phyloP scores from a whole-genome alignment of 1,139 yeast genomes.

The Debaryomyces sp. region DNA sequence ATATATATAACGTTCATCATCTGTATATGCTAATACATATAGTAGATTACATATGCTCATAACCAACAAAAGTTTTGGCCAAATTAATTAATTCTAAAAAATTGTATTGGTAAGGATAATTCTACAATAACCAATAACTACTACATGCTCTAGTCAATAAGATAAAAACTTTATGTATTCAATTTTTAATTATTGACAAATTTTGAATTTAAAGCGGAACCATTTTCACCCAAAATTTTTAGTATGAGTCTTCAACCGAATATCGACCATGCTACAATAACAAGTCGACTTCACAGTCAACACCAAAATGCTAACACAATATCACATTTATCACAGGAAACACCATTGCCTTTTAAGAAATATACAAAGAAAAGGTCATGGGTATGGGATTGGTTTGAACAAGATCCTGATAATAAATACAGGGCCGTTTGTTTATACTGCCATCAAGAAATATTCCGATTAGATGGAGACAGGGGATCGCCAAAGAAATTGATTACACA shows the following conservation, averaged over 20 bases:
- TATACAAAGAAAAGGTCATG: slow-evolving; percentile 20
- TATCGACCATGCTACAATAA: slow-evolving; percentile 11
- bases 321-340: slow-evolving; percentile 16
- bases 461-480: slow-evolving; percentile 20
- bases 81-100: slow-evolving; percentile 1
- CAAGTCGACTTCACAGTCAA: slow-evolving; percentile 13
- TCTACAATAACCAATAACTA: not conserved
- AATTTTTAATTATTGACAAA: not conserved
- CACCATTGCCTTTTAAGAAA: slow-evolving; percentile 18
- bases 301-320: slow-evolving; percentile 12
- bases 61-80: not conserved
- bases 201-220: not conserved
- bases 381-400: slow-evolving; percentile 23
- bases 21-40: not conserved
- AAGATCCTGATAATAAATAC: slow-evolving; percentile 18
- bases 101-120: not conserved
- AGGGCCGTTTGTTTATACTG: slow-evolving; percentile 18
- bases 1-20: not conserved
- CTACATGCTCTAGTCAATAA: not conserved
- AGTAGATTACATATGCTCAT: not conserved
- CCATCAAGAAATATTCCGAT: slow-evolving; percentile 17
- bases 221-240: not conserved
- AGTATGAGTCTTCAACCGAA: slow-evolving; percentile 7
- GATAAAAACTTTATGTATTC: not conserved
- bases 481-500: slow-evolving; percentile 20